Percentiles rank a stretch among this genome's conserved stretches.
phyloP scores from a whole-genome alignment of 257 asterid genomes.

The Solanum virginianum region DNA sequence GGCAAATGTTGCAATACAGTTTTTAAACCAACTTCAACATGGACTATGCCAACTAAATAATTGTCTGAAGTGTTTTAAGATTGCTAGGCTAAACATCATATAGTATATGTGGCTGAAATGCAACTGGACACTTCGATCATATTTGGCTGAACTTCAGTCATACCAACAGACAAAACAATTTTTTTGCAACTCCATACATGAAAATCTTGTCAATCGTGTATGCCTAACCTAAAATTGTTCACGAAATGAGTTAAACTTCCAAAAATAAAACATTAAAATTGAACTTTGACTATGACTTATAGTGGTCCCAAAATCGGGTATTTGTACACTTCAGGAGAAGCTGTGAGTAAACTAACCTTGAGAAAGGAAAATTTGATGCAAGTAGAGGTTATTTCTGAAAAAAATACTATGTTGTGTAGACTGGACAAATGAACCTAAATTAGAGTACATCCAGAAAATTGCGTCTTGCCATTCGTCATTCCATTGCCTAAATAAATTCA shows the following conservation, averaged over 20 bases:
- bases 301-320: background rate
- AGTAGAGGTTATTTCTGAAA: background rate
- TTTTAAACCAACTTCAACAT: background rate
- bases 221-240: background rate
- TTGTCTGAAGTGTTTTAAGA: background rate
- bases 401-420: background rate
- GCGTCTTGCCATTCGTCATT: constrained; percentile 1
- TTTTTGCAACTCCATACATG: background rate
- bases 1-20: background rate
- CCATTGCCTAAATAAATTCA: background rate
- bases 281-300: background rate
- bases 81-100: background rate
- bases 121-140: background rate
- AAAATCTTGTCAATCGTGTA: background rate
- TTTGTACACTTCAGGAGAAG: background rate
- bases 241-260: background rate
- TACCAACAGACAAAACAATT: background rate
- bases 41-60: background rate
- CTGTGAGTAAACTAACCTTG: background rate
- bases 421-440: background rate
- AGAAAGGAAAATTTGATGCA: background rate
- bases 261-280: background rate
- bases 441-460: background rate
- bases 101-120: background rate
- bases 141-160: background rate